Percentiles rank a stretch among this genome's conserved stretches.
phyloP scores from a whole-genome alignment of 1,139 yeast genomes.

The Sugiyamaella sp. region DNA sequence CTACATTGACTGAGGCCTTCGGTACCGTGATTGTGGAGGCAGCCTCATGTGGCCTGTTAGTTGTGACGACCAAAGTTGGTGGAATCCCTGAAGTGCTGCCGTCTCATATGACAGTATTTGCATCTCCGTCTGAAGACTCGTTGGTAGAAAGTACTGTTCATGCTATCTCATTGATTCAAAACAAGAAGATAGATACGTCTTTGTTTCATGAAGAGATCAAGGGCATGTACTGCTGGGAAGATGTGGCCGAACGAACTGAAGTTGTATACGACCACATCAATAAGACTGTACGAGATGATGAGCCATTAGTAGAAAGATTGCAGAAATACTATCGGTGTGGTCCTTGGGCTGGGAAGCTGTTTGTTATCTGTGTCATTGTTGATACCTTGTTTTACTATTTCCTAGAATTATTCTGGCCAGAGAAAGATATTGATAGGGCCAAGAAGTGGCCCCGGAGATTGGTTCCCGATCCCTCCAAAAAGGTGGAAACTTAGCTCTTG shows the following conservation, averaged over 20 bases:
- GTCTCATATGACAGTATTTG: constrained; percentile 88
- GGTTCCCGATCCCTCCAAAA: neutral
- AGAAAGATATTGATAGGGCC: constrained; percentile 66
- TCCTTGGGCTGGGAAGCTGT: constrained; percentile 80
- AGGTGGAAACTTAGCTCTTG: neutral
- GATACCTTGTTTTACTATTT: constrained; percentile 68
- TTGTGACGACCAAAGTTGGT: constrained; percentile 95
- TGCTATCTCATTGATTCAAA: constrained; percentile 63
- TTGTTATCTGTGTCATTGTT: constrained; percentile 74
- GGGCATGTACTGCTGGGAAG: constrained; percentile 89
- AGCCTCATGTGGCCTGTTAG: constrained; percentile 91
- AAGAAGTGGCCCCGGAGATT: constrained; percentile 67
- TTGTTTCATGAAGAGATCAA: constrained; percentile 77
- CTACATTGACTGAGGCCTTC: constrained; percentile 95
- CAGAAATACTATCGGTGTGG: constrained; percentile 74
- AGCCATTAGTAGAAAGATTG: constrained; percentile 56
- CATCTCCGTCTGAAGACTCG: constrained; percentile 83
- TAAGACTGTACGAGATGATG: constrained; percentile 46
- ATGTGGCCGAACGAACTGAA: constrained; percentile 86
- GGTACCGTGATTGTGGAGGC: constrained; percentile 98
- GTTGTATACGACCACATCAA: constrained; percentile 66
- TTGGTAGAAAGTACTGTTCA: constrained; percentile 66
- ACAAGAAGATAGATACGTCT: constrained; percentile 67
- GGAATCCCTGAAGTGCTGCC: constrained; percentile 98
- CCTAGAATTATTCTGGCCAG: constrained; percentile 74